Evolutionary conservation across 2,329 filamentous ascomycete genomes (phyloP), one percentile per base, ranked within the genome.

Genomic region (Ampelomyces quisqualis): DNA sequence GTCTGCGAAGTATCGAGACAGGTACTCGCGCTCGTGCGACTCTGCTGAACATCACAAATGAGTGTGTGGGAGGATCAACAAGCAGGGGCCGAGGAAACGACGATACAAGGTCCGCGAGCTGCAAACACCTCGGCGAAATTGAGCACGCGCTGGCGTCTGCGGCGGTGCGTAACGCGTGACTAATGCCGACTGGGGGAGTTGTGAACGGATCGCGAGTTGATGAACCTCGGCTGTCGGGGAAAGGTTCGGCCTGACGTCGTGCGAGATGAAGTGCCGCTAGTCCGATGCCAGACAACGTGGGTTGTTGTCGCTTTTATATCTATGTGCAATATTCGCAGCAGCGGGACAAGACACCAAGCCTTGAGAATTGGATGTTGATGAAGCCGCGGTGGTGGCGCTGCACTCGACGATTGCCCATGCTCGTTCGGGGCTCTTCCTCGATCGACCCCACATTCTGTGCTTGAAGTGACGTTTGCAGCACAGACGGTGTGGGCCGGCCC

Each of bases 41-140:
- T 64, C 65, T 66, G 64, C 58, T 67, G 46, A 70, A 69, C 67
- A 70, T 70, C 48, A 62, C 58, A 46, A 51, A 53, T 22, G 30
- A 53, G 28, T 45, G 32, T 37, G 33, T 43, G 19, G 32, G 20
- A 27, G 34, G 38, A 39, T 34, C 3, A 33, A 41, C 20, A 21
- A 49, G 40, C 40, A 46, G 33, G 26, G 39, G 17, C 21, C 30
- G 37, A 13, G 17, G 33, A 49, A 38, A 40, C 26, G 46, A 51
- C 29, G 40, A 45, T 45, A 38, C 22, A 43, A 49, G 27, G 46
- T 43, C 46, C n/a, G n/a, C n/a, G 27, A 48, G 47, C 44, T 47
- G 17, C 46, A 35, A 49, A 31, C 40, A 55, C 52, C 52, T 48
- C 48, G 55, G 46, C 57, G 53, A 49, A 40, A 46, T 7, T 39